Evolutionary conservation across 2,329 filamentous ascomycete species (phyloP).

Genomic region (Xylaria multiplex): DNA sequence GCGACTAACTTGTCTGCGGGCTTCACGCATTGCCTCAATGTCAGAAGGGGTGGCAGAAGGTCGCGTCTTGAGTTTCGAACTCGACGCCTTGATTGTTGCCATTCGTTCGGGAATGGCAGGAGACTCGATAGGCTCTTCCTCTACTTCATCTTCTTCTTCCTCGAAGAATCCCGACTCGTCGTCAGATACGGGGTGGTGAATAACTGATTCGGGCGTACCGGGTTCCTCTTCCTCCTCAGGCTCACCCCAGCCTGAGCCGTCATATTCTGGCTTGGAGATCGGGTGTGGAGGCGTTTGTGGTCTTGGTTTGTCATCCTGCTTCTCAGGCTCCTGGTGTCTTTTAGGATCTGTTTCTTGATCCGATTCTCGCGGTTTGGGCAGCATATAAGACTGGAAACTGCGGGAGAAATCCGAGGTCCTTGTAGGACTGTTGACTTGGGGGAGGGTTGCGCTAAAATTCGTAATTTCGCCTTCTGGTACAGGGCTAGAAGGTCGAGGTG

Average conservation of each 20-base stretch:
- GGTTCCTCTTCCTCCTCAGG: slow-evolving; percentile 68
- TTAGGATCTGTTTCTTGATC: slow-evolving; percentile 49
- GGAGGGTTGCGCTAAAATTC: slow-evolving; percentile 52
- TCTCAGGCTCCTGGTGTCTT: slow-evolving; percentile 51
- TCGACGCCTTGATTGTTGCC: slow-evolving; percentile 88
- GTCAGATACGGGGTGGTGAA: slow-evolving; percentile 74
- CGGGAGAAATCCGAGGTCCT: slow-evolving; percentile 55
- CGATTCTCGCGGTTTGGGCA: slow-evolving; percentile 54
- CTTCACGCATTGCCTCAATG: slow-evolving; percentile 83
- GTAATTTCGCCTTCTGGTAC: slow-evolving; percentile 46
- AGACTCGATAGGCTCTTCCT: slow-evolving; percentile 56
- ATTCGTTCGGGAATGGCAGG: slow-evolving; percentile 80
- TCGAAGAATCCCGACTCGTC: slow-evolving; percentile 51
- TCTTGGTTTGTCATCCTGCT: slow-evolving; percentile 42
- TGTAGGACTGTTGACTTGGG: slow-evolving; percentile 50
- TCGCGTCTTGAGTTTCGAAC: slow-evolving; percentile 87
- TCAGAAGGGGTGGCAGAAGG: slow-evolving; percentile 89
- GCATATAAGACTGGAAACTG: slow-evolving; percentile 59
- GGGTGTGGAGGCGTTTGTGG: slow-evolving; percentile 61
- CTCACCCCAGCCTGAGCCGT: slow-evolving; percentile 65
- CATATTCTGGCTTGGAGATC: slow-evolving; percentile 70
- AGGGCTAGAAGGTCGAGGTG: slow-evolving; percentile 60
- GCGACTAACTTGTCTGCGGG: slow-evolving; percentile 84
- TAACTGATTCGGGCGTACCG: slow-evolving; percentile 88
- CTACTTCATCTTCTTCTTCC: slow-evolving; percentile 51